Evolutionary conservation across 192 early-diverging fungal genomes (phyloP).

Genomic region (Lobosporangium transversale): DNA sequence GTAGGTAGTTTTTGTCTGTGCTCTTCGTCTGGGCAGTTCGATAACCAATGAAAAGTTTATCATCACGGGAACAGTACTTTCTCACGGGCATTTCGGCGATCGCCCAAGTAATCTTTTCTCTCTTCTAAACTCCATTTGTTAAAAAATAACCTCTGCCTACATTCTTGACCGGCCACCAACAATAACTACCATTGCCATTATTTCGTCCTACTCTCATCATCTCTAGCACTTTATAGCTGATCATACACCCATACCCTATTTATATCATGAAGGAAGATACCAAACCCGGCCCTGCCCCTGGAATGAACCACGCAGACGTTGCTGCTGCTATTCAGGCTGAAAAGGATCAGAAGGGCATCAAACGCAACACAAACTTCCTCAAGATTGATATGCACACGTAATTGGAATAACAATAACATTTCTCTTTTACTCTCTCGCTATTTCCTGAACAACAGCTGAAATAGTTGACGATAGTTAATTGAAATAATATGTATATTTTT

Average conservation of each 20-base stretch:
- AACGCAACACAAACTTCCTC: conserved; percentile 55
- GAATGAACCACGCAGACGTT: conserved; percentile 48
- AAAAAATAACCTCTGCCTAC: no score
- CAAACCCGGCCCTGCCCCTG: conserved; percentile 21
- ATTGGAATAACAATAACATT: conserved; percentile 3
- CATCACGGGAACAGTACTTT: no score
- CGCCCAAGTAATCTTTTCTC: no score
- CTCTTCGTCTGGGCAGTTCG: no score
- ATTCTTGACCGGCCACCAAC: no score
- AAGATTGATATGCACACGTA: conserved; percentile 65
- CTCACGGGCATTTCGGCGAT: no score
- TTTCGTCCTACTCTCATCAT: no score
- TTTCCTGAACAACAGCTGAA: neutral
- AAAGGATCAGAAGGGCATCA: conserved; percentile 34
- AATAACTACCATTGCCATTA: no score
- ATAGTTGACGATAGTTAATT: neutral
- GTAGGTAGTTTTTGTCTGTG: no score
- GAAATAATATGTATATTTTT: neutral
- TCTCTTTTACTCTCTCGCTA: neutral
- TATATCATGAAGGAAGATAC: conserved; percentile 8
- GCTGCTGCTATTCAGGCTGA: conserved; percentile 43
- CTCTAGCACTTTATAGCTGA: no score
- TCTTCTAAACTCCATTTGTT: no score
- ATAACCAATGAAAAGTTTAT: no score
- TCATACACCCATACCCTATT: neutral